Evolutionary conservation across 495 filamentous ascomycete genomes (phyloP), one percentile per base, ranked within the genome.

Genomic region (Chaetomium cochliodes): DNA sequence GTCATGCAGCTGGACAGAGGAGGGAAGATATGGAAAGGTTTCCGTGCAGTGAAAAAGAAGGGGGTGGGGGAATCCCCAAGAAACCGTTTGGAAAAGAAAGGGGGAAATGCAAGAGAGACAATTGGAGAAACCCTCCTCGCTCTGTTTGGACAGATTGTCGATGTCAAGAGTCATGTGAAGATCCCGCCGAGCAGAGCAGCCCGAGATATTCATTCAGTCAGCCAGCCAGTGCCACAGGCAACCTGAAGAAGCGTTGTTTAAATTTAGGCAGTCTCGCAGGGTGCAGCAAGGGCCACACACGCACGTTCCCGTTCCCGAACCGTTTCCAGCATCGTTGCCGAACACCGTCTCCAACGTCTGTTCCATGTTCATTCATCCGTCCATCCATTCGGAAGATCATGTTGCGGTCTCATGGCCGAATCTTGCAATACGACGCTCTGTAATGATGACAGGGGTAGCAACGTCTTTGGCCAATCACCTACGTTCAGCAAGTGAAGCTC

Each of bases 381-480:
- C 51, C 28, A 54, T 5, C 6, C 51, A 20, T 30, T n/a, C 28
- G 33, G 33, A 56, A 56, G 18, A 39, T 41, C 51, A 33, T 20
- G 51, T 54, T 33, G 51, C 51, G 15, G 26, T 54, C 20, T 33
- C 53, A 56, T 37, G 53, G 20, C 18, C 53, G 33, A 56, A 56
- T 56, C 30, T 56, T 37, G 30, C 11, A 28, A 56, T 56, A 22
- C 53, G 53, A 56, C 53, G 30, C 53, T 46, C 26, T 50, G 44
- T 11, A 50, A 60, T 22, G 9, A 37, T 30, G 42, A 20, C 58
- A 49, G 58, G 58, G 58, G 58, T 50, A 50, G 58, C 58, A 37
- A 15, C 15, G 26, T 2, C 26, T 16, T 3, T 12, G 26, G 28
- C 58, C 58, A 60, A 60, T 60, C 46, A 60, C 2, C 1, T 16